Percentiles rank a stretch among this genome's conserved stretches.
These are phyloP conservation scores for Paramecium tetraurelia DNA, from an alignment of 73 alveolate genomes.

Conservation along the genomic window DNA sequence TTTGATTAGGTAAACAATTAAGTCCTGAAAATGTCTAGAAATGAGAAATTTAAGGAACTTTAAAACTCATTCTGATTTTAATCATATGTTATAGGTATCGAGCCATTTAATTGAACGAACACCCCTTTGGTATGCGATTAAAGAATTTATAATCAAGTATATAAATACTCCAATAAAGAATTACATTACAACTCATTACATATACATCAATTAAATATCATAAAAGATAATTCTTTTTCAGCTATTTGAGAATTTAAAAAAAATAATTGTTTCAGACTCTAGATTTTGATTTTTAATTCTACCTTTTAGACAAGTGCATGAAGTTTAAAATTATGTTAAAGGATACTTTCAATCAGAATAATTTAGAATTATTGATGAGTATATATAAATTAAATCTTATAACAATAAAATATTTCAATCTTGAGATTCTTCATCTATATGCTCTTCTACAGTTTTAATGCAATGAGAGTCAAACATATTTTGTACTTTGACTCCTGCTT, in stretches of 20 bases:
- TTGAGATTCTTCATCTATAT: neutral
- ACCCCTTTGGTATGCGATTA: neutral
- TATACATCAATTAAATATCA: neutral
- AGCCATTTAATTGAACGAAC: neutral
- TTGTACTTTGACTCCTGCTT: neutral
- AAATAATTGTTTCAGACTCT: too few relatives aligned
- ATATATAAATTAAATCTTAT: too few relatives aligned
- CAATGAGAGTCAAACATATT: neutral
- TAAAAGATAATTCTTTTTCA: neutral
- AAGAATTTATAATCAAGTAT: neutral
- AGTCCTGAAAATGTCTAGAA: neutral
- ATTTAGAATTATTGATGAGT: too few relatives aligned
- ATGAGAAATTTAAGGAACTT: constrained; percentile 10
- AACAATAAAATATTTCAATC: neutral
- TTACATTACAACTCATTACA: neutral
- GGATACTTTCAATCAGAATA: too few relatives aligned
- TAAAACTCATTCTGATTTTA: neutral
- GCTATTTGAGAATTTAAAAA: neutral
- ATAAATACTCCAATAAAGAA: neutral
- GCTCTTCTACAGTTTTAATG: neutral
- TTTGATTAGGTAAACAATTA: neutral
- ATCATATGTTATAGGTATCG: neutral
- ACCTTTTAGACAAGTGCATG: too few relatives aligned
- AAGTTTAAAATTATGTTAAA: too few relatives aligned
- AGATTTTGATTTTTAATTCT: too few relatives aligned